Evolutionary conservation across 768 basidiomycete species (phyloP).

Genomic region (Pisolithus orientalis): DNA sequence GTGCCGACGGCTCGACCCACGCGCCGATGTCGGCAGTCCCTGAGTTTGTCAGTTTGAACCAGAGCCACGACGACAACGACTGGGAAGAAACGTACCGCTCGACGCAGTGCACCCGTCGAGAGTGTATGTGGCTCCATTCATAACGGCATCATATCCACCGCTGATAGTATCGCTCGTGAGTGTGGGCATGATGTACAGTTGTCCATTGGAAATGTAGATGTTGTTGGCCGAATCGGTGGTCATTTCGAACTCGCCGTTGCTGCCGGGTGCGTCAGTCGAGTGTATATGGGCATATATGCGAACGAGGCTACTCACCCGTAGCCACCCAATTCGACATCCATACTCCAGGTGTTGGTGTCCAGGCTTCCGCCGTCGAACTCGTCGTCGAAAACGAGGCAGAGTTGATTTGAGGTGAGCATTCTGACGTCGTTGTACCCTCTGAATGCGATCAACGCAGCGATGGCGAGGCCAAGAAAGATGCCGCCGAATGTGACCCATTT

Average conservation of each 20-base stretch:
- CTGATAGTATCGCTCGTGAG: constrained; percentile 45
- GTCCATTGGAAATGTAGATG: constrained; percentile 40
- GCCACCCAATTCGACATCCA: constrained; percentile 49
- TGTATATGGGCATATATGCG: not conserved
- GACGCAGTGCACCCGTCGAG: constrained; percentile 31
- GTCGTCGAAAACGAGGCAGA: constrained; percentile 45
- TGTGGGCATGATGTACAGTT: constrained; percentile 55
- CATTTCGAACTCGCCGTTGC: constrained; percentile 53
- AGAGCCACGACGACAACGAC: not conserved
- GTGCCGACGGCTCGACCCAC: constrained; percentile 9
- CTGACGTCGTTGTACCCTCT: constrained; percentile 36
- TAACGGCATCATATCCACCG: constrained; percentile 30
- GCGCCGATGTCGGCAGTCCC: constrained; percentile 17
- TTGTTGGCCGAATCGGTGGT: constrained; percentile 36
- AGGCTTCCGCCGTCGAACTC: constrained; percentile 37
- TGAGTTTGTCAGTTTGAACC: not conserved
- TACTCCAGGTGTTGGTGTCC: constrained; percentile 39
- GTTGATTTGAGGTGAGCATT: constrained; percentile 27
- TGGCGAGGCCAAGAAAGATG: constrained; percentile 36
- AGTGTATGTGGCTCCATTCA: constrained; percentile 33
- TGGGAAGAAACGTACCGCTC: not conserved
- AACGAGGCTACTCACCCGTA: constrained; percentile 31
- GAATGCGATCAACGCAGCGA: constrained; percentile 41
- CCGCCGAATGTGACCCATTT: constrained; percentile 44
- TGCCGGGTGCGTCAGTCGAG: constrained; percentile 9